These are phyloP conservation scores for Malassezia globosa DNA, from an alignment of 1,284 basidiomycete species.

Conservation along the genomic window DNA sequence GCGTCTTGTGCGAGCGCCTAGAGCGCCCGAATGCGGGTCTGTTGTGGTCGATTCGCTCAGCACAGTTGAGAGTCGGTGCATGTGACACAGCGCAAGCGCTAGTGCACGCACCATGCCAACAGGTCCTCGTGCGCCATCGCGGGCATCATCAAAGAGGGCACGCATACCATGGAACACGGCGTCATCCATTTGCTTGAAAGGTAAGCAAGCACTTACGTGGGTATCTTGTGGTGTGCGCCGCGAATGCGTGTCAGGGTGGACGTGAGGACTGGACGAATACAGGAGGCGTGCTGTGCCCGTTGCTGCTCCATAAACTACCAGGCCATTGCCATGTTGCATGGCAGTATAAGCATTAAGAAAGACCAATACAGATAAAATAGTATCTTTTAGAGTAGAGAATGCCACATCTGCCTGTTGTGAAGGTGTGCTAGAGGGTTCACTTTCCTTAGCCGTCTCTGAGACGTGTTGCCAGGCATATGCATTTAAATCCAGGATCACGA, in stretches of 20 bases:
- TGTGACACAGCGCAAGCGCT: slow-evolving; percentile 15
- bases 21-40: neutral
- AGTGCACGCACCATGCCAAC: slow-evolving; percentile 14
- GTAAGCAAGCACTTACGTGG: slow-evolving; percentile 6
- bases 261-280: slow-evolving; percentile 23
- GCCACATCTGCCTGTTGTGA: slow-evolving; percentile 16
- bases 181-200: slow-evolving; percentile 34
- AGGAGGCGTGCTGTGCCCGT: slow-evolving; percentile 15
- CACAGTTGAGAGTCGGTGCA: slow-evolving; percentile 6
- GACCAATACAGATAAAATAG: slow-evolving; percentile 56
- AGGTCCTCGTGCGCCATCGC: neutral
- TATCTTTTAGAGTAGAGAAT: slow-evolving; percentile 24
- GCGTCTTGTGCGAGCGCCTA: no score
- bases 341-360: slow-evolving; percentile 89
- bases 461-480: slow-evolving; percentile 25
- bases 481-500: slow-evolving; percentile 38
- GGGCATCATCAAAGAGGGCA: slow-evolving; percentile 1
- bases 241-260: slow-evolving; percentile 2
- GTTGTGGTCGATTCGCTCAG: neutral
- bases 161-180: slow-evolving; percentile 28
- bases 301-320: slow-evolving; percentile 80
- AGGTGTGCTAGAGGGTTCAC: neutral
- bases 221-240: slow-evolving; percentile 1
- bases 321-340: slow-evolving; percentile 74
- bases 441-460: neutral